Percentiles rank a stretch among this genome's conserved stretches.
These are phyloP conservation scores for Chaetomiaceae sp. DNA, from an alignment of 2,329 filamentous ascomycete genomes.

Conservation along the genomic window DNA sequence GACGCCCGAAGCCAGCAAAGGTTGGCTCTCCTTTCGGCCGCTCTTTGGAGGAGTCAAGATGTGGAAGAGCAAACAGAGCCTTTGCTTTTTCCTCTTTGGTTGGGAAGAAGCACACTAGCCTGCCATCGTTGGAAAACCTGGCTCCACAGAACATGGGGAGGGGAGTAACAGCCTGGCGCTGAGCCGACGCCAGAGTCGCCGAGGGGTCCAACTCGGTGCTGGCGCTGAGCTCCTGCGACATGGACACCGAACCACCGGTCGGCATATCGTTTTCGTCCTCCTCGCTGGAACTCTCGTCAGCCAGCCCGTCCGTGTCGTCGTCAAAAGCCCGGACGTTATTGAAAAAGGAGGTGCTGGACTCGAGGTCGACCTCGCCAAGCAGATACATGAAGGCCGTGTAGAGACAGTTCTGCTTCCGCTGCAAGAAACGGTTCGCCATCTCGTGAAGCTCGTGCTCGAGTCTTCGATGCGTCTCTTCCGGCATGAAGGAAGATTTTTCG, in stretches of 20 bases:
- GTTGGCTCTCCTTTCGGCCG: constrained; percentile 50
- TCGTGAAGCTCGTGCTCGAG: constrained; percentile 54
- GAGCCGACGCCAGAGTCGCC: constrained; percentile 48
- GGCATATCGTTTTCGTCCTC: constrained; percentile 64
- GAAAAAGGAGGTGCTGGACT: constrained; percentile 57
- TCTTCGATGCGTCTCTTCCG: constrained; percentile 49
- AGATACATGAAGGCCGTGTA: constrained; percentile 60
- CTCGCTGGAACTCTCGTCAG: constrained; percentile 78
- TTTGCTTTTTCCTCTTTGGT: constrained; percentile 60
- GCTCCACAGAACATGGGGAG: constrained; percentile 56
- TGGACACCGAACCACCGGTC: constrained; percentile 49
- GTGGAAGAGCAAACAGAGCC: constrained; percentile 44
- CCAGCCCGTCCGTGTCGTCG: constrained; percentile 51
- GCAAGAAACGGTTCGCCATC: constrained; percentile 52
- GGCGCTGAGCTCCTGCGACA: constrained; percentile 58
- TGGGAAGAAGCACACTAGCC: constrained; percentile 64
- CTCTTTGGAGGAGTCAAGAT: constrained; percentile 42
- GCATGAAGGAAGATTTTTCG: constrained; percentile 60
- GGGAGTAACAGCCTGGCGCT: constrained; percentile 51
- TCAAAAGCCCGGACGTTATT: constrained; percentile 61
- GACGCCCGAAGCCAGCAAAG: constrained; percentile 54
- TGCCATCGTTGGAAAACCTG: constrained; percentile 58
- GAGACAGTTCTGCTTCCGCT: constrained; percentile 57
- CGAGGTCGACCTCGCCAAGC: constrained; percentile 58
- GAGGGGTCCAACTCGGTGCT: constrained; percentile 47